Percentiles rank a stretch among this genome's conserved stretches.
Evolutionary conservation across 78 protist species (phyloP).

Genomic region (Thecamonas trahens): DNA sequence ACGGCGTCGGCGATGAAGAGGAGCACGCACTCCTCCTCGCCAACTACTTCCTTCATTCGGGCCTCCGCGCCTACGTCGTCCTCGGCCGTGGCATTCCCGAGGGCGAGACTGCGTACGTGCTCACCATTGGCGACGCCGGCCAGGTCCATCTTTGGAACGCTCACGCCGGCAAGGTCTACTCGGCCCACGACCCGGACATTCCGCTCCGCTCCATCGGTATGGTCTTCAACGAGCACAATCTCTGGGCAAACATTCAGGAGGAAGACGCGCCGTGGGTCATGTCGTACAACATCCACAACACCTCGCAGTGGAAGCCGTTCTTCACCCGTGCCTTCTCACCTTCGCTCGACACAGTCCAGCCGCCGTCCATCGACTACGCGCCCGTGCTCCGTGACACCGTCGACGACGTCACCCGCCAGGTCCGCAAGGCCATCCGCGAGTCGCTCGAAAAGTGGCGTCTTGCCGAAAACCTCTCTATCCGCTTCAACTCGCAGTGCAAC

Average conservation of each 20-base stretch:
- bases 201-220: background rate
- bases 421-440: background rate
- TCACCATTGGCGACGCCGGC: background rate
- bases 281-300: background rate
- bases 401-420: background rate
- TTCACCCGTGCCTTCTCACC: background rate
- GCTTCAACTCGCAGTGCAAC: background rate
- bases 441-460: background rate
- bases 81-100: constrained; percentile 13
- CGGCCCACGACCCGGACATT: background rate
- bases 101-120: constrained; percentile 4
- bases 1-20: constrained; percentile 25
- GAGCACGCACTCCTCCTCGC: constrained; percentile 41
- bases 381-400: background rate
- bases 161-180: background rate
- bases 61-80: constrained; percentile 9
- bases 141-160: constrained; percentile 13
- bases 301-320: constrained; percentile 5
- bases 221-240: background rate
- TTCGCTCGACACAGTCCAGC: background rate
- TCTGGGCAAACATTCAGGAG: constrained; percentile 7
- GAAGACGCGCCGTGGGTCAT: background rate
- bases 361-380: background rate
- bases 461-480: background rate
- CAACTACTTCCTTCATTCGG: constrained; percentile 1